A percentile compares a stretch with the other conserved stretches of the same genome.
These are phyloP conservation scores for Alternaria dauci DNA, from an alignment of 2,329 filamentous ascomycete genomes.

Conservation along the genomic window DNA sequence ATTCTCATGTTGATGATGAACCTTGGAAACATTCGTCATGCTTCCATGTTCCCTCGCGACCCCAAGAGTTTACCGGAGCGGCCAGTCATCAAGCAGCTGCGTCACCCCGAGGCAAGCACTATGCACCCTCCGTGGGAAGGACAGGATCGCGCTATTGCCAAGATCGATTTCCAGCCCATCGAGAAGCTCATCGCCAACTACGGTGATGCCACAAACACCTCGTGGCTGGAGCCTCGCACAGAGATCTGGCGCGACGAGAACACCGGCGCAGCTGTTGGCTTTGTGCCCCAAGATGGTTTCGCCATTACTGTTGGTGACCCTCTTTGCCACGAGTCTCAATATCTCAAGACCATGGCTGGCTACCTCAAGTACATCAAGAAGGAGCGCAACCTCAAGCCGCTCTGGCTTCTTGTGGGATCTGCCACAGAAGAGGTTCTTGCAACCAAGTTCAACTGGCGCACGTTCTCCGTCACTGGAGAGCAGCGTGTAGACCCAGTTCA, in stretches of 20 bases:
- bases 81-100: constrained; percentile 69
- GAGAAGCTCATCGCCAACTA: constrained; percentile 95
- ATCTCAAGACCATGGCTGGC: constrained; percentile 72
- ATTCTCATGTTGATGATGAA: constrained; percentile 86
- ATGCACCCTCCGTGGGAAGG: constrained; percentile 71
- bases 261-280: constrained; percentile 86
- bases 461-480: constrained; percentile 86
- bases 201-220: constrained; percentile 91
- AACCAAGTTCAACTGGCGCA: constrained; percentile 83
- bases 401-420: constrained; percentile 89
- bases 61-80: constrained; percentile 83
- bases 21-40: constrained; percentile 87
- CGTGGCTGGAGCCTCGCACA: constrained; percentile 90
- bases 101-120: constrained; percentile 88
- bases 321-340: constrained; percentile 81
- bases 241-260: constrained; percentile 82
- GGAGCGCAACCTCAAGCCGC: constrained; percentile 75
- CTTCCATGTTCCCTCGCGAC: constrained; percentile 86
- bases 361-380: constrained; percentile 80
- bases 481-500: constrained; percentile 81
- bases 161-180: constrained; percentile 71
- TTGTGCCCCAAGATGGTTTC: constrained; percentile 77
- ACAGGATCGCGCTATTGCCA: constrained; percentile 58
- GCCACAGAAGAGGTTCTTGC: constrained; percentile 82
- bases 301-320: constrained; percentile 89